A percentile compares a stretch with the other conserved stretches of the same genome.
Evolutionary conservation across 768 basidiomycete species (phyloP).

Genomic region (Mycena rebaudengoi): DNA sequence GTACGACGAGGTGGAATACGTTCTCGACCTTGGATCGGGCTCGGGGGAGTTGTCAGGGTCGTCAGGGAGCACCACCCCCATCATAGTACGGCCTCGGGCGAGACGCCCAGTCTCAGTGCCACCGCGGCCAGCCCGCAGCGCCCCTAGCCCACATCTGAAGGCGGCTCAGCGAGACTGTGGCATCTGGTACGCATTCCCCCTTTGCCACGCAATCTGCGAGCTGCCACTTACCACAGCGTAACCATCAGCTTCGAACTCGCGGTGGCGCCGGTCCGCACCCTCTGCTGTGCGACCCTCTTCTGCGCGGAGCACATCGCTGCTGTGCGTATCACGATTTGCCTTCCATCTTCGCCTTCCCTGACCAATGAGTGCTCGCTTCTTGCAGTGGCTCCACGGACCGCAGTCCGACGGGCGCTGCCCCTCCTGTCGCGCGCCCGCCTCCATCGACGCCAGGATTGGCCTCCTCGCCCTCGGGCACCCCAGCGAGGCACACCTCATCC

Average conservation of each 20-base stretch:
- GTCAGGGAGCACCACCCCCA: not conserved
- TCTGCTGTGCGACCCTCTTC: conserved; percentile 8
- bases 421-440: not conserved
- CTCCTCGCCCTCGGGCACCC: not conserved
- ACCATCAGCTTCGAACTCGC: conserved; percentile 17
- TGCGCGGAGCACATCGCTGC: conserved; percentile 17
- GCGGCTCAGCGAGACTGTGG: conserved; percentile 9
- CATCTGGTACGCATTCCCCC: conserved; percentile 5
- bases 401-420: not conserved
- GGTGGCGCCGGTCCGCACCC: conserved; percentile 5
- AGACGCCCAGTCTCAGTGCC: not conserved
- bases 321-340: too few species aligned
- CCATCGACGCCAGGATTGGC: too few species aligned
- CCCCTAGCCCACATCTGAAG: not conserved
- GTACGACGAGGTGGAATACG: not conserved
- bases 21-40: conserved; percentile 3
- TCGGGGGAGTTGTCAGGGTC: not conserved
- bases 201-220: too few species aligned
- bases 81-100: not conserved
- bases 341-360: too few species aligned
- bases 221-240: too few species aligned
- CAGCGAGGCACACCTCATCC: not conserved
- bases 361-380: too few species aligned
- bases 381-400: conserved; percentile 8
- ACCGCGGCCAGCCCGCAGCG: not conserved